These are phyloP conservation scores for Kluyveromyces dobzhanskii DNA, from an alignment of 805 yeast species.

Conservation along the genomic window DNA sequence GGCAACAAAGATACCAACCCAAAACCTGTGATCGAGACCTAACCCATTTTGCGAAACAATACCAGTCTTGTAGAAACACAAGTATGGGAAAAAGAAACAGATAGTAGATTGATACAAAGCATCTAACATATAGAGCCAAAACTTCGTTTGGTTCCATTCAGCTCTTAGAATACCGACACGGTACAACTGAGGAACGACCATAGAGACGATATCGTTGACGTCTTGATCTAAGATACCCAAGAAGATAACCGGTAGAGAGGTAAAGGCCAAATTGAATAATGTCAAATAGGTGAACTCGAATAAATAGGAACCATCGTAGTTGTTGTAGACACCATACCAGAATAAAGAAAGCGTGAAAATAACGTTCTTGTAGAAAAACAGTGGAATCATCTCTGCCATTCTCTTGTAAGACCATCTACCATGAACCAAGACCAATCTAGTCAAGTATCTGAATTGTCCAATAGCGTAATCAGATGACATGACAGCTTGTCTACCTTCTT, in stretches of 20 bases:
- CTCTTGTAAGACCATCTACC: conserved; percentile 86
- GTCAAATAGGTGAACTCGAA: conserved; percentile 72
- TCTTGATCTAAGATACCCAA: conserved; percentile 78
- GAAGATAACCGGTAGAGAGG: conserved; percentile 73
- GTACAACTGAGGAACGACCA: conserved; percentile 69
- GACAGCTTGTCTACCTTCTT: conserved; percentile 83
- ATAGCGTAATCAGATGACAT: conserved; percentile 84
- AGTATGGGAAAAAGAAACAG: conserved; percentile 67
- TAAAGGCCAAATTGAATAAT: conserved; percentile 77
- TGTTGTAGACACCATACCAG: conserved; percentile 69
- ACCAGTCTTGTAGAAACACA: conserved; percentile 37
- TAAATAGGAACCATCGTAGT: conserved; percentile 74
- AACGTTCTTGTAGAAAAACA: conserved; percentile 73
- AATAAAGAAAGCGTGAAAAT: conserved; percentile 65
- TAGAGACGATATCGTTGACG: conserved; percentile 58
- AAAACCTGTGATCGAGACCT: conserved; percentile 60
- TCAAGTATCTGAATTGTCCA: conserved; percentile 70
- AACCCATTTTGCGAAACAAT: conserved; percentile 46
- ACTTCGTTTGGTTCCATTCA: conserved; percentile 65
- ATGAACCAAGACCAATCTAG: conserved; percentile 61
- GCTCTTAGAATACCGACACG: conserved; percentile 60
- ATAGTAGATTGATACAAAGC: conserved; percentile 70
- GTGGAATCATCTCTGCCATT: conserved; percentile 75
- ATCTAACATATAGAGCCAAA: conserved; percentile 67
- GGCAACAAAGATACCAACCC: conserved; percentile 61